Conservation (phyloP, 805 yeast species). For the Candida orba region DNA sequence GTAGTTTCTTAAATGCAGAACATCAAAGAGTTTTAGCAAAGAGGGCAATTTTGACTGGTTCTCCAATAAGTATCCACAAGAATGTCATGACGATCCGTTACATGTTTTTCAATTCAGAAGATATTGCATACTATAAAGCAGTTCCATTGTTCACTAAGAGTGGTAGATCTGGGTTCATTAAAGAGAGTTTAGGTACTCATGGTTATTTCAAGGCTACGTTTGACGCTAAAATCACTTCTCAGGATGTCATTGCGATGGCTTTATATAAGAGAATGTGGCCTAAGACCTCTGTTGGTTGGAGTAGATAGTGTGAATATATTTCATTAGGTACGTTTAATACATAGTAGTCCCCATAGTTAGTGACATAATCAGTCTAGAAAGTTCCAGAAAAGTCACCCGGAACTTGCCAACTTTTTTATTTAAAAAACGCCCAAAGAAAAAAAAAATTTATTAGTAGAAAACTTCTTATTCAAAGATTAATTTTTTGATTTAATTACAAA, state of each 20-base stretch:
- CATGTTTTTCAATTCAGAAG: slow-evolving; percentile 93
- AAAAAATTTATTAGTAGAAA: no score
- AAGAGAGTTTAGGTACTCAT: slow-evolving; percentile 94
- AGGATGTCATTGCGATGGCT: slow-evolving; percentile 91
- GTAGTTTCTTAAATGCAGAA: slow-evolving; percentile 83
- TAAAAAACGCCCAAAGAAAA: no score
- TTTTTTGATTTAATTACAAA: neutral
- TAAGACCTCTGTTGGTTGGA: slow-evolving; percentile 32
- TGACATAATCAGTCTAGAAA: no score
- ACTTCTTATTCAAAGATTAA: neutral
- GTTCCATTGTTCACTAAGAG: slow-evolving; percentile 88
- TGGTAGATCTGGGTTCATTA: slow-evolving; percentile 92
- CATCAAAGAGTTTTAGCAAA: slow-evolving; percentile 79
- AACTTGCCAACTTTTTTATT: no score
- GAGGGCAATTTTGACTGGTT: slow-evolving; percentile 86
- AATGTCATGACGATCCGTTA: slow-evolving; percentile 85
- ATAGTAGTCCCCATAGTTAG: no score
- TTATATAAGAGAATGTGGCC: slow-evolving; percentile 96
- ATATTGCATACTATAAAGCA: slow-evolving; percentile 81
- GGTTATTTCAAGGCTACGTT: slow-evolving; percentile 96
- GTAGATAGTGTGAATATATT: slow-evolving; percentile 5
- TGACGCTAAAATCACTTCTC: slow-evolving; percentile 84
- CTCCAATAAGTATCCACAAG: slow-evolving; percentile 92
- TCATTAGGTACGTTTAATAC: no score
- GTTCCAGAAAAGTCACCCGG: no score